Base-by-base conservation (phyloP, 768 basidiomycete species). In the Agrocybe chaxingu region DNA sequence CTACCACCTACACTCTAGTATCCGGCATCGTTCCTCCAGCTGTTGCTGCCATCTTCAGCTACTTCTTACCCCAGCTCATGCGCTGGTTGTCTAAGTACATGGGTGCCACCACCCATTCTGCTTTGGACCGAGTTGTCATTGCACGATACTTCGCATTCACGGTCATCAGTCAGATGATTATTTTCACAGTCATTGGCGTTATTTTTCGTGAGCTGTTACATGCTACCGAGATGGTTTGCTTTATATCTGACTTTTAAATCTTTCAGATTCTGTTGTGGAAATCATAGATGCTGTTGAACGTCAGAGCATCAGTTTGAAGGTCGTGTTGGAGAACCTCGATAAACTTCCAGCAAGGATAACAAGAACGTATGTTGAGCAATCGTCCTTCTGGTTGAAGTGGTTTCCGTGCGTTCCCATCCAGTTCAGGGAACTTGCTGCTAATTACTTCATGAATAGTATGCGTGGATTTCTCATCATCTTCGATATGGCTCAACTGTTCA, bases 381-480 rank as follows among this genome's bases (percentile, higher is more conserved):
- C 83, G 6, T 84, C 84, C 24, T 92, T 84, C 66, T 91, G 88
- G 87, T 67, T 91, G 36, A 90, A 86, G 12, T 90, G 81, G 72
- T 86, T 90, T 69, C 86, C 89, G 80, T 87, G 62, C 13, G 81
- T 71, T 8, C 5, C 24, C 5, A 24, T 24, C 24, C 2, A 5
- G 24, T 24, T 5, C 5, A 24, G 24, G 24, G 24, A 0, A 24
- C 24, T 24, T 24, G 24, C 24, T 24, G 24, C 24, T 24, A 9
- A 48, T 52, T 12, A 13, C 18, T 18, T 7, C 11, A 3, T 10
- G 33, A 34, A 10, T 39, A 92, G 90, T 6, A 76, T 98, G 34
- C 91, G 96, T 64, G 97, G 95, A 19, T 97, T 98, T 80, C 79
- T 98, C 37, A 88, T 84, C 8, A 75, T 98, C 49, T 98, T 98